Evolutionary conservation across 2,329 filamentous ascomycete genomes (phyloP), one percentile per base, ranked within the genome.

Genomic region (Ramichloridium luteum): DNA sequence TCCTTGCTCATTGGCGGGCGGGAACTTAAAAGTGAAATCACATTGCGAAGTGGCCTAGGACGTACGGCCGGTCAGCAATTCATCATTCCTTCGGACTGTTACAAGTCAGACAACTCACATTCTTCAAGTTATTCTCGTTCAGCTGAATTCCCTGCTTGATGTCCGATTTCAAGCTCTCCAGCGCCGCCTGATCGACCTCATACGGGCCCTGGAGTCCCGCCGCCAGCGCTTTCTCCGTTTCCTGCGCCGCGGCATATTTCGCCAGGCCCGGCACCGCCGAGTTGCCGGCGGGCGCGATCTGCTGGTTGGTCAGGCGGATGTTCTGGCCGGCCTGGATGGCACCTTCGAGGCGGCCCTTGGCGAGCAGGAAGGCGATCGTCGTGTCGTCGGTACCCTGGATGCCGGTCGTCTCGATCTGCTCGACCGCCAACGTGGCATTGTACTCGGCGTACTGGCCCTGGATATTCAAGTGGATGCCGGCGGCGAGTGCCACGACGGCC

Each of bases 391-490:
- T n/a, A n/a, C n/a, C n/a, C n/a, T n/a, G n/a, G n/a, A n/a, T n/a
- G n/a, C n/a, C n/a, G 29, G 13, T 29, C n/a, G 4, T 27, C 25
- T 46, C 40, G 27, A 38, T 27, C 20, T 36, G n/a, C 15, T 38
- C 35, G 14, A 43, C 29, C 15, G 34, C 36, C 10, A 32, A 12
- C 2, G 40, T 45, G 30, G 34, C 37, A 28, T 47, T 47, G 41
- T 37, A 46, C 25, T 46, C 43, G 27, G 31, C 31, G 27, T 35
- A 40, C 31, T 45, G 44, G 14, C 32, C 44, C 23, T 45, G 34
- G 33, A 47, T 47, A 27, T 45, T 45, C 20, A 47, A 32, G 30
- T 47, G 44, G 28, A 47, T 47, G 17, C 44, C 44, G 10, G 40
- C 40, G 4, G 44, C 44, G 2, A 47, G 35, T 13, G 44, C 41